Evolutionary conservation across 2,329 filamentous ascomycete species (phyloP).

Genomic region (Ceratocystis harringtonii): DNA sequence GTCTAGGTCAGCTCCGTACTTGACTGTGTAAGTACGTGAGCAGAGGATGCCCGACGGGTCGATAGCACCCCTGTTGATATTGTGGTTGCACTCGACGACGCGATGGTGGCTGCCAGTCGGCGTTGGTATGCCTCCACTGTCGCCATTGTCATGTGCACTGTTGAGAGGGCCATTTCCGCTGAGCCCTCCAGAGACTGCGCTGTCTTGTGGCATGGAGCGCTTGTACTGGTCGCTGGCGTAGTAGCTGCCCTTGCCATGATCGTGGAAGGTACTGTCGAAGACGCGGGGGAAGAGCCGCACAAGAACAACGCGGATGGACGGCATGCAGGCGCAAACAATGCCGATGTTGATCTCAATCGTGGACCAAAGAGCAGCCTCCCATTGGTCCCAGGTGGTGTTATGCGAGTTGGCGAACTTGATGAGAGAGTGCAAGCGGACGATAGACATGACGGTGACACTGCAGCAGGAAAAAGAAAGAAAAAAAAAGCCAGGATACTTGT

Average conservation of each 20-base stretch:
- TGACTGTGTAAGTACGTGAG: constrained; percentile 11
- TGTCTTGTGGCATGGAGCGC: background rate
- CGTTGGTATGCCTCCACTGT: background rate
- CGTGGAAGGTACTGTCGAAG: constrained; percentile 21
- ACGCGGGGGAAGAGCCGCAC: constrained; percentile 24
- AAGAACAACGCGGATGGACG: constrained; percentile 22
- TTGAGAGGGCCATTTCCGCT: background rate
- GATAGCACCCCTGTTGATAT: background rate
- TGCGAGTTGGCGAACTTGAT: constrained; percentile 21
- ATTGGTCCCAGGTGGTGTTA: constrained; percentile 24
- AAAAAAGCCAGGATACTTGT: background rate
- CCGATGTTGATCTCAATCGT: constrained; percentile 24
- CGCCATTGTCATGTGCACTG: background rate
- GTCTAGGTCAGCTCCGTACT: constrained; percentile 11
- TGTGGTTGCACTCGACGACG: background rate
- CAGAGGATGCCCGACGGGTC: constrained; percentile 9
- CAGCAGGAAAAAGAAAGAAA: background rate
- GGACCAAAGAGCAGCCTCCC: constrained; percentile 22
- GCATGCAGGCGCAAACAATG: constrained; percentile 25
- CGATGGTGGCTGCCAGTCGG: background rate
- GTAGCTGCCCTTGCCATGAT: constrained; percentile 17
- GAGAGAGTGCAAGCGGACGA: constrained; percentile 23
- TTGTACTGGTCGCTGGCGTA: constrained; percentile 20
- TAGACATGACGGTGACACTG: constrained; percentile 24
- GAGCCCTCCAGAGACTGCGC: background rate